These are phyloP conservation scores for Cercospora sp. DNA, from an alignment of 2,329 filamentous ascomycete species.

Conservation along the genomic window DNA sequence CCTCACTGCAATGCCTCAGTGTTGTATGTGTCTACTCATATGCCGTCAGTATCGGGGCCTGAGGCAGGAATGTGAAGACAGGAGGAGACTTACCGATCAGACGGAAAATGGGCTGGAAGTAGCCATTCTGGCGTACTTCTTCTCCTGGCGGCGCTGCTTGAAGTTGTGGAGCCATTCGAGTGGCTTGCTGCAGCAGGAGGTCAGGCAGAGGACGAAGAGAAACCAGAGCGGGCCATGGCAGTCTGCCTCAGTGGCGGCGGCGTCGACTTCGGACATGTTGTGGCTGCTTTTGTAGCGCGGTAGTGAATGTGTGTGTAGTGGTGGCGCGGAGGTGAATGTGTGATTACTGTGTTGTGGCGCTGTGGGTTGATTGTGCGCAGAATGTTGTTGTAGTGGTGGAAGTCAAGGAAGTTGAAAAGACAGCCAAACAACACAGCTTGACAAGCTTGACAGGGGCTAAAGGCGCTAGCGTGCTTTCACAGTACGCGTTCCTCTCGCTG, in stretches of 20 bases:
- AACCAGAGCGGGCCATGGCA: not conserved
- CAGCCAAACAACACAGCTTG: not conserved
- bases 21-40: not conserved
- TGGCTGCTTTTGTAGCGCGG: not conserved
- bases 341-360: not conserved
- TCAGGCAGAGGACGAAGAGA: not conserved
- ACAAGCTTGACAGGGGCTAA: not conserved
- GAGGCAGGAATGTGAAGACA: not conserved
- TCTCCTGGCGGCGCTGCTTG: not conserved
- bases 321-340: not conserved
- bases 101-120: not conserved
- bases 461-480: not conserved
- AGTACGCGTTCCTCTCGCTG: not conserved
- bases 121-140: not conserved
- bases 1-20: not conserved
- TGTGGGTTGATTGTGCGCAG: not conserved
- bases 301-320: not conserved
- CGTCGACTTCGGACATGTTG: not conserved
- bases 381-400: not conserved
- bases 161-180: not conserved
- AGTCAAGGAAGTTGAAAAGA: not conserved
- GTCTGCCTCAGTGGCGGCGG: not conserved
- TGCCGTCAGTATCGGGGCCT: not conserved
- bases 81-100: not conserved
- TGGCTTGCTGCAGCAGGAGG: not conserved